Evolutionary conservation across 176 grass and related monocot genomes (phyloP), one percentile per base, ranked within the genome.

Genomic region (Calamus simplicifolius): DNA sequence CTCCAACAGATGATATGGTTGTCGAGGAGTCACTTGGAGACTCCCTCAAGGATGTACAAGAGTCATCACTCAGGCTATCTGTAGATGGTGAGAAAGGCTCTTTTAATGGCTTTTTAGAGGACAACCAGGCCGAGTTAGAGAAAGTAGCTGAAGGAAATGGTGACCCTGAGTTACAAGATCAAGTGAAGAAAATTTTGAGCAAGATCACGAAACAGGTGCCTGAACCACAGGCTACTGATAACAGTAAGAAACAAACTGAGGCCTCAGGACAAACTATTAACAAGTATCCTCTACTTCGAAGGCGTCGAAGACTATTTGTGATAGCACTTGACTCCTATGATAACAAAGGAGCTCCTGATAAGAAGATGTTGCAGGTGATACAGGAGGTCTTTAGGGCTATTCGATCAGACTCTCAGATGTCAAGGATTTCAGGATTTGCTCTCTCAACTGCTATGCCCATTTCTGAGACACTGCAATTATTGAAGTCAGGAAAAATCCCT

Each of bases 381-480:
- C 93, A 97, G 65, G 93, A 91, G 63, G 69, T 91, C 3, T 88
- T 97, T 14, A 84, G 73, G 64, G 84, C 93, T 0, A 69, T 97
- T 61, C 68, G 81, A 64, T 97, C 93, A 1, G 93, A 97, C 62
- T 77, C 84, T 14, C 93, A 97, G 69, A 69, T 97, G 84, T 88
- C 76, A n/a, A 83, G 75, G 77, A 97, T 97, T 63, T 97, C 93
- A 0, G 93, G 93, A 43, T 91, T 97, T 27, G 84, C 76, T 14
- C 70, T 97, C 38, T 97, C 93, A 18, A 97, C 93, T 12, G 87
- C 93, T 4, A 91, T 97, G 93, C 69, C 93, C 4, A 76, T 97
- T 19, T 70, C 75, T 16, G 84, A 88, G 48, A 87, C 73, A 19
- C 57, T 91, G 14, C 57, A 82, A 49, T 79, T 97, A 29, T 69